Base-by-base conservation (phyloP, 23 red algal genomes). In the Gracilaria gracilis region DNA sequence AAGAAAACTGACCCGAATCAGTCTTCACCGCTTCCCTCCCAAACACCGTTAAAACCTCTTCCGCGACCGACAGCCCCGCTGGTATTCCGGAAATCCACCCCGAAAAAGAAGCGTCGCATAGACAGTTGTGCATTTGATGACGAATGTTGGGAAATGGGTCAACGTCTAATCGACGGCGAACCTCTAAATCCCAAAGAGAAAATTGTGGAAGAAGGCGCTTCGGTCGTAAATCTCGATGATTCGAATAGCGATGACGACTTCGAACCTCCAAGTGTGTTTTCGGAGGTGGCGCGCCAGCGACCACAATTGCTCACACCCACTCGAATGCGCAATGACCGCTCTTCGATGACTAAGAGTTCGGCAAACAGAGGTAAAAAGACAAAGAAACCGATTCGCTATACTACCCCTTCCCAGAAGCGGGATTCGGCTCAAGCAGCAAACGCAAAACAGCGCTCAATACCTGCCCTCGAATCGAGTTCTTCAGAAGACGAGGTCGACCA, bases 281-380 rank as follows among this genome's bases (percentile, higher is more conserved):
- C 46, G 5, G 40, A 77, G 27, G 72, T 77, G 2, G 72, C 72
- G 25, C 72, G 72, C n/a, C 72, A 77, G 27, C 40, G 72, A 31
- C 72, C 72, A 1, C 38, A 51, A 14, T 14, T 77, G 8, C 72
- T 49, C 38, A 77, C 38, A 28, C 46, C 72, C 21, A 28, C 39
- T 46, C 72, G 72, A 31, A 77, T 51, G 72, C 38, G 72, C 4
- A 77, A 77, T 28, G 72, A 77, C 15, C 72, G 72, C 2, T 77
- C 72, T 14, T 77, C 72, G 25, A 77, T 77, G 72, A 77, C 72
- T 4, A 77, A 77, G 38, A 46, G 40, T 51, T 77, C 72, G 42
- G 72, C 40, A 15, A 77, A 77, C 39, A 48, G 72, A 20, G 42
- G 42, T 28, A 77, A 77, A 42, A 77, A 77, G 46, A 77, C 9